Conservation (phyloP, 2,329 filamentous ascomycete species). For the Septoria linicola region DNA sequence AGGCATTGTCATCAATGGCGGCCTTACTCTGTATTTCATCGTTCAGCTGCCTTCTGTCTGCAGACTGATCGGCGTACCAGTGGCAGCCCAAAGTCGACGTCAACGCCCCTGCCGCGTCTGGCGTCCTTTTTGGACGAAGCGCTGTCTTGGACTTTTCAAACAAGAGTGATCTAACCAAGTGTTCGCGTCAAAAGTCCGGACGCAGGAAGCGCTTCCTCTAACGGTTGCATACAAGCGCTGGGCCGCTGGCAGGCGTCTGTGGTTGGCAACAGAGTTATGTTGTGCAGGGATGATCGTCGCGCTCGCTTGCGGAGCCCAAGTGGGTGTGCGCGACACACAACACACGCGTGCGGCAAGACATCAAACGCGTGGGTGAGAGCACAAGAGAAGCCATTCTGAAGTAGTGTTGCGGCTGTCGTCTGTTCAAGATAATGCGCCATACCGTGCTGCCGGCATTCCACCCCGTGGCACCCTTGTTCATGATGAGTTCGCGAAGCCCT, state of each 20-base stretch:
- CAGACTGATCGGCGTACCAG: too few species aligned
- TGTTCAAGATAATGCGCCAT: conserved; percentile 1
- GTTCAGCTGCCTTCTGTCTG: too few species aligned
- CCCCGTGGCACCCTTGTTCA: conserved; percentile 8
- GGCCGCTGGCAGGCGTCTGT: background rate
- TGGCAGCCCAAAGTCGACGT: too few species aligned
- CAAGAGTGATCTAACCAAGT: background rate
- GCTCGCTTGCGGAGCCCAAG: conserved; percentile 15
- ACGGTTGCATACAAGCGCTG: background rate
- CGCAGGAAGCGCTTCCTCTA: background rate
- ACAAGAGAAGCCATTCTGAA: background rate
- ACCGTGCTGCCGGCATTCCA: conserved; percentile 3
- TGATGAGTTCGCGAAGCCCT: too few species aligned
- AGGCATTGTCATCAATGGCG: too few species aligned
- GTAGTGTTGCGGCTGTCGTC: conserved; percentile 1
- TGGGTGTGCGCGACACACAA: background rate
- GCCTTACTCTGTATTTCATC: too few species aligned
- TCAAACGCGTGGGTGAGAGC: conserved; percentile 3
- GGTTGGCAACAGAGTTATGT: conserved; percentile 17
- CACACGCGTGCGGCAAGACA: conserved; percentile 2
- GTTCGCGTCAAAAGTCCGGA: background rate
- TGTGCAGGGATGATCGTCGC: conserved; percentile 18
- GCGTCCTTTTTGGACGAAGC: background rate
- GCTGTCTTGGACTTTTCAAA: background rate
- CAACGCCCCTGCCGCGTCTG: background rate